Base-by-base conservation (phyloP, 768 basidiomycete genomes). In the Coprinopsis strossmayeri region DNA sequence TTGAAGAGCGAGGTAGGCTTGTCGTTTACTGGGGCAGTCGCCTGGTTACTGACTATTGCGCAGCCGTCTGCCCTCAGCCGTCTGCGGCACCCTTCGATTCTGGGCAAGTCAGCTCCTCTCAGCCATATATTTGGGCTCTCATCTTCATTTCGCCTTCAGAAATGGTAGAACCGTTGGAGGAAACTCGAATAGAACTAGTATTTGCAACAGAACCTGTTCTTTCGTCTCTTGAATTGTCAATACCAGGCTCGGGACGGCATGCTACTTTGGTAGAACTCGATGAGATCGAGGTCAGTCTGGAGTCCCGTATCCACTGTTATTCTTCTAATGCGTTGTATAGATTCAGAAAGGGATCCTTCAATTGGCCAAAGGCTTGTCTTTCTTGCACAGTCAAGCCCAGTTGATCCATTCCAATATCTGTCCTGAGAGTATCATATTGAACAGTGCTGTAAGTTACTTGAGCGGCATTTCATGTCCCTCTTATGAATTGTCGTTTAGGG, bases 341-440 rank as follows among this genome's bases (percentile, higher is more conserved):
- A 92, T 97, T 32, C 96, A 97, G 62, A 98, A 98, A 66, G 96
- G 96, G 12, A 84, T 95, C 26, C 72, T 97, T 34, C 96, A 98
- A 62, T 66, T 99, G 10, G 87, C 87, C 78, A 91, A 90, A 65
- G 90, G 90, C 11, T 76, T 92, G 20, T 78, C 79, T 3, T 99
- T 99, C 66, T 68, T 99, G 13, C 96, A 99, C 67, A 82, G 80
- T 10, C 94, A 91, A 21, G 96, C 91, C 3, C 89, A 87, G 53
- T 66, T 93, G 27, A 89, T 99, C 38, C 96, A 99, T 60, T 81
- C 91, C 20, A 96, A 99, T 60, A 66, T 99, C 17, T 84, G 79
- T 20, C 85, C 87, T 3, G 92, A 95, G 57, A 87, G 81, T 49
- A 79, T 99, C 48, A 71, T 97, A 5, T 85, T 99, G 60, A 99